A percentile compares a stretch with the other conserved stretches of the same genome.
phyloP scores from a whole-genome alignment of 2,329 filamentous ascomycete genomes.

The Ophiocordyceps sinensis region DNA sequence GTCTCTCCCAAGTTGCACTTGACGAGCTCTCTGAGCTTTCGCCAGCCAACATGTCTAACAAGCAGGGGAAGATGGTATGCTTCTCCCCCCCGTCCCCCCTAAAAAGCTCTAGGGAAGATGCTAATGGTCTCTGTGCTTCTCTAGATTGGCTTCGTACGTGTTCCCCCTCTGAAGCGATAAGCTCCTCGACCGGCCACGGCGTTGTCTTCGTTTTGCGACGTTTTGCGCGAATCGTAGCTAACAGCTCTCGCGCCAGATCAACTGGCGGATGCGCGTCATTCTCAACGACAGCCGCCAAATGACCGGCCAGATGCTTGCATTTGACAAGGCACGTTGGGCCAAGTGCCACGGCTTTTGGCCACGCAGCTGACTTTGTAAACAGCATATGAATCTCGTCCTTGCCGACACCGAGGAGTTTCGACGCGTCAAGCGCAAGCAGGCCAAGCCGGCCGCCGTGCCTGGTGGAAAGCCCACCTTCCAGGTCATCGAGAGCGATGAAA shows the following conservation, averaged over 20 bases:
- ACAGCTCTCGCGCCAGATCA: constrained; percentile 52
- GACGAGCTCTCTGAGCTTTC: constrained; percentile 13
- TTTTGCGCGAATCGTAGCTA: constrained; percentile 2
- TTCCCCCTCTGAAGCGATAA: neutral
- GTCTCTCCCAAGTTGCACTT: constrained; percentile 10
- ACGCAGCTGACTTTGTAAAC: constrained; percentile 4
- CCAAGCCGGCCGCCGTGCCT: constrained; percentile 50
- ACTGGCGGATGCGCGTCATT: constrained; percentile 97
- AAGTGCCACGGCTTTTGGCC: neutral
- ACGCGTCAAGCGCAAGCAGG: constrained; percentile 71
- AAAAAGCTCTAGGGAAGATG: constrained; percentile 34
- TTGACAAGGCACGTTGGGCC: constrained; percentile 62
- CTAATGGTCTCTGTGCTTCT: constrained; percentile 39
- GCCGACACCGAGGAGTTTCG: constrained; percentile 98
- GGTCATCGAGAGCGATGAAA: constrained; percentile 82
- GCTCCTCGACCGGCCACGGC: no score
- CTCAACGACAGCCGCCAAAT: constrained; percentile 92
- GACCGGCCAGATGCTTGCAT: constrained; percentile 95
- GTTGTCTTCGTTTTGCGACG: no score
- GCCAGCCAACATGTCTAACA: constrained; percentile 38
- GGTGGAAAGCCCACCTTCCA: constrained; percentile 42
- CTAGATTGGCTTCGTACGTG: constrained; percentile 59
- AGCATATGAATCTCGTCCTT: constrained; percentile 99
- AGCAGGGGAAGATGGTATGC: constrained; percentile 99
- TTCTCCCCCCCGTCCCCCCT: constrained; percentile 23